These are phyloP conservation scores for Cucurbitaria berberidis DNA, from an alignment of 2,329 filamentous ascomycete genomes.

Conservation along the genomic window DNA sequence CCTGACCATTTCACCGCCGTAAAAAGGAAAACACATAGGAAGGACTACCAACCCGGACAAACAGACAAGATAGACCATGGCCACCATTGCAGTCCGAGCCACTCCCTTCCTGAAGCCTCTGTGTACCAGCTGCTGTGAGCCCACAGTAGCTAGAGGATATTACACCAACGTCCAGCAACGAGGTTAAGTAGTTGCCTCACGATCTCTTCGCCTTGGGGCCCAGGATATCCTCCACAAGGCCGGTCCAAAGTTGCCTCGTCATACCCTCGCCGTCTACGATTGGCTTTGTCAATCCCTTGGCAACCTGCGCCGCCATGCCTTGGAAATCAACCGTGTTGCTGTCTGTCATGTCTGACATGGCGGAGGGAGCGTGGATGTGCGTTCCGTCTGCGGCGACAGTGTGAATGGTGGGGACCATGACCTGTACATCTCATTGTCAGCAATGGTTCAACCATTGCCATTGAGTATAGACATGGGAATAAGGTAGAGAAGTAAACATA, in stretches of 20 bases:
- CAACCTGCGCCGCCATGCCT: conserved; percentile 60
- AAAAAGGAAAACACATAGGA: background rate
- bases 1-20: conserved; percentile 10
- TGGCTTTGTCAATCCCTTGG: conserved; percentile 35
- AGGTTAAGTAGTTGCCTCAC: conserved; percentile 9
- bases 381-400: conserved; percentile 58
- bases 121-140: background rate
- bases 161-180: conserved; percentile 1
- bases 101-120: no score
- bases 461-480: conserved; percentile 5
- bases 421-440: conserved; percentile 22
- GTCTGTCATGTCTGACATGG: conserved; percentile 65
- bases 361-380: conserved; percentile 57
- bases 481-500: conserved; percentile 18
- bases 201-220: conserved; percentile 44
- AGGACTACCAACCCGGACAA: background rate
- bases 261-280: conserved; percentile 52
- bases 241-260: conserved; percentile 55
- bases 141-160: background rate
- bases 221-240: conserved; percentile 58
- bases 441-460: background rate
- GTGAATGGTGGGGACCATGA: conserved; percentile 65
- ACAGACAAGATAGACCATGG: conserved; percentile 3
- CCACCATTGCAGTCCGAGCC: background rate
- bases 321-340: conserved; percentile 63